These are phyloP conservation scores for Calonectria multiphialidica DNA, from an alignment of 2,329 filamentous ascomycete species.

Conservation along the genomic window DNA sequence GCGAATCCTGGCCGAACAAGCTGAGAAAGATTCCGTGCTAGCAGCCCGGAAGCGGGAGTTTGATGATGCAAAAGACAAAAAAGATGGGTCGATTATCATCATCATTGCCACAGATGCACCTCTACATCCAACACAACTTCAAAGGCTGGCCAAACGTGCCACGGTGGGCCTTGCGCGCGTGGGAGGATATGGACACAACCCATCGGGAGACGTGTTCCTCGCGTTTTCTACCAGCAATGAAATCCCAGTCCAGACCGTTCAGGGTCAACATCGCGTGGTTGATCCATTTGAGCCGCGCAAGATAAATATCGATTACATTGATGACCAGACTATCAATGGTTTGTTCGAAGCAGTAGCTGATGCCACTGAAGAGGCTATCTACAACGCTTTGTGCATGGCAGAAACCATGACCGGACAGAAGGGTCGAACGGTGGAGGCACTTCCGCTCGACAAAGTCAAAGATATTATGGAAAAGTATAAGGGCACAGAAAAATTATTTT, in stretches of 20 bases:
- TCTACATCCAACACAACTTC: conserved; percentile 67
- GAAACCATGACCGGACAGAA: conserved; percentile 68
- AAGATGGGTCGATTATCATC: conserved; percentile 73
- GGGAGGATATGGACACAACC: conserved; percentile 70
- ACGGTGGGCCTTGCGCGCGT: conserved; percentile 70
- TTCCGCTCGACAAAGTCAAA: conserved; percentile 9
- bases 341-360: conserved; percentile 73
- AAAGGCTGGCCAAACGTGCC: conserved; percentile 68
- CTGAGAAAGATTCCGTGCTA: conserved; percentile 39
- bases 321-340: conserved; percentile 71
- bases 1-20: conserved; percentile 62
- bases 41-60: conserved; percentile 24
- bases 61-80: conserved; percentile 57
- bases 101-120: conserved; percentile 72
- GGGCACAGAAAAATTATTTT: not conserved
- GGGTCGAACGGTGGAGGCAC: conserved; percentile 60
- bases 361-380: conserved; percentile 74
- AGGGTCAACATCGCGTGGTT: conserved; percentile 46
- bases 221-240: conserved; percentile 71
- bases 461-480: conserved; percentile 10
- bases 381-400: conserved; percentile 73
- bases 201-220: conserved; percentile 73
- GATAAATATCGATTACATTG: conserved; percentile 50
- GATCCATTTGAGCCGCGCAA: conserved; percentile 55
- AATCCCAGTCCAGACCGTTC: conserved; percentile 54